These are phyloP conservation scores for Stephania cephalantha DNA, from an alignment of 164 flowering plant species.

Conservation along the genomic window DNA sequence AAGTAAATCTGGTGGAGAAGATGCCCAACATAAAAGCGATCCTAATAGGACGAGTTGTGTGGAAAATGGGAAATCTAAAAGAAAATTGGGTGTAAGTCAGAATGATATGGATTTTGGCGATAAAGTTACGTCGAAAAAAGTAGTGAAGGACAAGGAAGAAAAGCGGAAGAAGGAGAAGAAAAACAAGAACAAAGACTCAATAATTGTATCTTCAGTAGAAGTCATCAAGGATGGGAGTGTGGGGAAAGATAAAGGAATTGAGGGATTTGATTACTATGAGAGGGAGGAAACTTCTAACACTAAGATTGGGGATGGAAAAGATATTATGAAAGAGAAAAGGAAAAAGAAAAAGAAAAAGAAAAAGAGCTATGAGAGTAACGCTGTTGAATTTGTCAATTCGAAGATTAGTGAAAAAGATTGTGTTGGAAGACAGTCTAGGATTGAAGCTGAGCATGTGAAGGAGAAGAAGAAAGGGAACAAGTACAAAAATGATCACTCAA, in stretches of 20 bases:
- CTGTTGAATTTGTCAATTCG: neutral
- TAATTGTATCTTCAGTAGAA: neutral
- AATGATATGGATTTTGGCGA: neutral
- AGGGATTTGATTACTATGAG: neutral
- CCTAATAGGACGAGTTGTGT: neutral
- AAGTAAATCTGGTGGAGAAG: neutral
- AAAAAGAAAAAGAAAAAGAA: slow-evolving; percentile 2
- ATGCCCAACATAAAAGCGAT: neutral
- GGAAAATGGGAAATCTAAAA: neutral
- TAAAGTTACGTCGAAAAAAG: neutral
- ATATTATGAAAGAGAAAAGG: slow-evolving; percentile 3
- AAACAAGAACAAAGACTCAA: slow-evolving; percentile 1
- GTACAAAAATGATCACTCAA: neutral
- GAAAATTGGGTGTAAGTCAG: no score
- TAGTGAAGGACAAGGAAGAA: slow-evolving; percentile 1
- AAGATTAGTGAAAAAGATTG: neutral
- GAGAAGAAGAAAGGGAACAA: neutral
- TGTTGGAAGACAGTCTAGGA: neutral
- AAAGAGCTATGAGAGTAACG: neutral
- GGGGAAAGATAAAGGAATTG: neutral
- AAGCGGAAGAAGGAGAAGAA: slow-evolving; percentile 17
- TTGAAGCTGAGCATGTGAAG: neutral
- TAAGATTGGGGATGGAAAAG: neutral
- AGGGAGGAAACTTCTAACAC: neutral
- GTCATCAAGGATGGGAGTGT: neutral